Percentiles rank a stretch among this genome's conserved stretches.
These are phyloP conservation scores for peach (Prunus persica) DNA, from an alignment of 306 rosid species.

Conservation along the genomic window Prunus_persica_NCBIv2 NC_034010.1:24532501-24533000, in stretches of 20 bases:
- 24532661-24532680: not conserved
- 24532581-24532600: constrained; percentile 47
- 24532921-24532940: not conserved
- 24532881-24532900: not conserved
- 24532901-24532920: not conserved
- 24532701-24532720: not conserved
- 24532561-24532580: constrained; percentile 32
- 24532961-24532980: not conserved
- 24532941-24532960: not conserved
- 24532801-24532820: constrained; percentile 46
- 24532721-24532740: not conserved
- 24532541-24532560: constrained; percentile 31
- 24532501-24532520: constrained; percentile 1
- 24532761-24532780: constrained; percentile 89
- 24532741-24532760: constrained; percentile 69
- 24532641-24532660: constrained; percentile 62
- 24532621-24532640: constrained; percentile 77
- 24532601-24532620: constrained; percentile 63
- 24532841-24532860: constrained; percentile 54
- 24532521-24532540: constrained; percentile 64
- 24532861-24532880: not conserved
- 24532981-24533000: constrained; percentile 41
- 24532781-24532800: constrained; percentile 61
- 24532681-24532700: not conserved
- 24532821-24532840: constrained; percentile 58